Evolutionary conservation across 2,329 filamentous ascomycete genomes (phyloP).

Genomic region (Paramyrothecium sp.): DNA sequence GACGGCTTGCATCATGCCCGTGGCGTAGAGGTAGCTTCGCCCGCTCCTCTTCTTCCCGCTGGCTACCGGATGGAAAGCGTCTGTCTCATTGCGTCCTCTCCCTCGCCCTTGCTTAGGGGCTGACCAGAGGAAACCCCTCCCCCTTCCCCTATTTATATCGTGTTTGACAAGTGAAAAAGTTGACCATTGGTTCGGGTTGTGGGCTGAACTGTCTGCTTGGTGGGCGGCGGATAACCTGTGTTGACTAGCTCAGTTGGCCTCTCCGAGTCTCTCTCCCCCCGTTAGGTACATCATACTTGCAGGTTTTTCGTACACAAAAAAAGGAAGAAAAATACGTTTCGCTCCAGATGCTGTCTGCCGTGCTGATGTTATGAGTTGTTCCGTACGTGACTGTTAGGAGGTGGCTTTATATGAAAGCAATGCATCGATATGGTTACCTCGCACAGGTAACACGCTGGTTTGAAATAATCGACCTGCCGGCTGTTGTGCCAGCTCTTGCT

Average conservation of each 20-base stretch:
- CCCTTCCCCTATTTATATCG: background rate
- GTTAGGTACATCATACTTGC: slow-evolving; percentile 21
- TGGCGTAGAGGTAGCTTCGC: slow-evolving; percentile 3
- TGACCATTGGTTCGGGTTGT: slow-evolving; percentile 23
- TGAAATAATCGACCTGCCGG: too few relatives aligned
- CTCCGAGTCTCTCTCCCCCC: slow-evolving; percentile 18
- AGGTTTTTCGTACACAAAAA: slow-evolving; percentile 25
- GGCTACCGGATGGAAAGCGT: background rate
- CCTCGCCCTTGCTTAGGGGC: too few relatives aligned
- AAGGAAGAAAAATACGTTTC: slow-evolving; percentile 5
- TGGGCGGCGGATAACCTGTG: slow-evolving; percentile 16
- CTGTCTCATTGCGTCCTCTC: background rate
- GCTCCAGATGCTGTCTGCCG: background rate
- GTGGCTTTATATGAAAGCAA: too few relatives aligned
- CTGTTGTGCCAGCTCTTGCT: too few relatives aligned
- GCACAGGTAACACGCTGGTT: too few relatives aligned
- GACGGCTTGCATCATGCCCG: slow-evolving; percentile 12
- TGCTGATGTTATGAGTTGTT: background rate
- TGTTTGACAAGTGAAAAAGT: slow-evolving; percentile 30
- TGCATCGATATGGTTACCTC: too few relatives aligned
- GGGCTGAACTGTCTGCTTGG: slow-evolving; percentile 19
- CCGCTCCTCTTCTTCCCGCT: background rate
- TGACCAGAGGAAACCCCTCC: background rate
- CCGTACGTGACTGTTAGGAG: too few relatives aligned
- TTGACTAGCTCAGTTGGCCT: slow-evolving; percentile 21